phyloP scores from a whole-genome alignment of 768 basidiomycete genomes.

The Paxillus involutus region DNA sequence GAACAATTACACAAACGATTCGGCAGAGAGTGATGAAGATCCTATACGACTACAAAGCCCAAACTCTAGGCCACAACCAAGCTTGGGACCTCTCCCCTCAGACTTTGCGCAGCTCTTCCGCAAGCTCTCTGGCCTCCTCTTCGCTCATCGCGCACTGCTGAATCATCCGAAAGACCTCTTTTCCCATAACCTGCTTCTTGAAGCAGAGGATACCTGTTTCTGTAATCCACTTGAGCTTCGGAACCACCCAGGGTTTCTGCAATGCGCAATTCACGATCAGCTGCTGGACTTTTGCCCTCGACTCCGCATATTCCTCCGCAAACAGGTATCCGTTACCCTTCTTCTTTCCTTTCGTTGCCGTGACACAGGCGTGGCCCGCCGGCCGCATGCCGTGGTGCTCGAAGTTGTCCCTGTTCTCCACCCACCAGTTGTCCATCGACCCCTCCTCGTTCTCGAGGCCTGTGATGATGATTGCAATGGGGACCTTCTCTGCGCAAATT shows the following conservation, averaged over 20 bases:
- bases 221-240: conserved; percentile 1
- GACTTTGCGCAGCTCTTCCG: conserved; percentile 13
- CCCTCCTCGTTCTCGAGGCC: too few species aligned
- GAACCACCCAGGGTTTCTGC: not conserved
- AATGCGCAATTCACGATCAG: not conserved
- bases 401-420: too few species aligned
- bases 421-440: too few species aligned
- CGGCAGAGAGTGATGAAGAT: too few species aligned
- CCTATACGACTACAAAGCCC: too few species aligned
- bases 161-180: not conserved
- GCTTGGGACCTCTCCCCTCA: too few species aligned
- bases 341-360: conserved; percentile 17
- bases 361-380: too few species aligned
- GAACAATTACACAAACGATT: too few species aligned
- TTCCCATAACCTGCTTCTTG: not conserved
- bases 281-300: conserved; percentile 7
- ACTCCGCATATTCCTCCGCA: conserved; percentile 21
- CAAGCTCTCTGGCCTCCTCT: conserved; percentile 1
- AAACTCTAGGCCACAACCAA: too few species aligned
- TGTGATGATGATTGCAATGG: conserved; percentile 30
- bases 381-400: too few species aligned
- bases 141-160: not conserved
- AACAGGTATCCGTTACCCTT: conserved; percentile 10
- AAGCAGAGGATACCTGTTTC: not conserved
- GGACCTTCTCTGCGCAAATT: conserved; percentile 31